Percentiles rank a stretch among this genome's conserved stretches.
These are phyloP conservation scores for Peribolospora baueri DNA, from an alignment of 768 basidiomycete genomes.

Conservation along the genomic window DNA sequence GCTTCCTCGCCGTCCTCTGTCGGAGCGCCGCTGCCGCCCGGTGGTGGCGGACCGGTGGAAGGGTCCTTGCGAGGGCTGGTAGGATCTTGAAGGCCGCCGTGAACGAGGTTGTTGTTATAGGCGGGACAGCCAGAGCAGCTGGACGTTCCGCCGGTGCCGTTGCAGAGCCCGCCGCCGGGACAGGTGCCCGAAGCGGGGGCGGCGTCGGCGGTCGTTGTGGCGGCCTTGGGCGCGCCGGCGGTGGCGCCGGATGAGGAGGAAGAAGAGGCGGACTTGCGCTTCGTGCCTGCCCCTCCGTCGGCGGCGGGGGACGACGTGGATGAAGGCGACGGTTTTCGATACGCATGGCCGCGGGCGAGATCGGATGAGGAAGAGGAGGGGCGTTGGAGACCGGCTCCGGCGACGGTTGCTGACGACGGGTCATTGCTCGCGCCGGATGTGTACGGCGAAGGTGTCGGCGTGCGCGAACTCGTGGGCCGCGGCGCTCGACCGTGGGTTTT, in stretches of 20 bases:
- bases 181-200: conserved; percentile 36
- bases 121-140: conserved; percentile 92
- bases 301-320: too few species aligned
- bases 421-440: too few species aligned
- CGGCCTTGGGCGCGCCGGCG: neutral
- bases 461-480: too few species aligned
- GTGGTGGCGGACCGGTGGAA: neutral
- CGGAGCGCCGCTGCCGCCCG: neutral
- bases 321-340: too few species aligned
- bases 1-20: neutral
- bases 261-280: too few species aligned
- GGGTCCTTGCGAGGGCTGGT: neutral
- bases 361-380: too few species aligned
- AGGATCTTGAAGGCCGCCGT: conserved; percentile 6
- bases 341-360: too few species aligned
- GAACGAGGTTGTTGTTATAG: conserved; percentile 50
- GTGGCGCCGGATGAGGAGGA: conserved; percentile 9
- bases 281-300: too few species aligned
- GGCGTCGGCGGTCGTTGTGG: neutral
- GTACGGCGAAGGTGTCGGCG: too few species aligned
- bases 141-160: conserved; percentile 82
- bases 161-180: conserved; percentile 91
- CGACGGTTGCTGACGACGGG: too few species aligned
- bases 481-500: too few species aligned
- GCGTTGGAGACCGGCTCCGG: too few species aligned